Base-by-base conservation (phyloP, 768 basidiomycete genomes). In the Pulveroboletus sp. region DNA sequence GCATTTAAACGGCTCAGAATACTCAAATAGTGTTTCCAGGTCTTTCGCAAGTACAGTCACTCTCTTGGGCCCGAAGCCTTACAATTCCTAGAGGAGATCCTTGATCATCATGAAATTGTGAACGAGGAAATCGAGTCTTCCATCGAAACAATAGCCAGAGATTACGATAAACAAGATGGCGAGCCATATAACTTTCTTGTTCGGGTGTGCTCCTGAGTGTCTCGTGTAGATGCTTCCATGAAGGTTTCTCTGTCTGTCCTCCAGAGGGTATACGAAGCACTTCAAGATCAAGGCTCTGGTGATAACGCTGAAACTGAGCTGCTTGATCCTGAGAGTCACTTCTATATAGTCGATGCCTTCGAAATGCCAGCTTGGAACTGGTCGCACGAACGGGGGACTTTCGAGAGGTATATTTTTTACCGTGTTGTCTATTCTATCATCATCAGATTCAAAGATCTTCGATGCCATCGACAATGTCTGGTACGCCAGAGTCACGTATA, bases 281-380 rank as follows among this genome's bases (percentile, higher is more conserved):
- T 92, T 50, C 86, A 89, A 63, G 81, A 81, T 47, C 79, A 83
- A 60, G 82, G 79, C 14, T 67, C 71, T 27, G 66, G 73, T 8
- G 61, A 59, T 37, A 69, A 68, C 33, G 62, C 71, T 33, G 80
- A 82, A 56, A 79, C 79, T 36, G 85, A 88, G 39, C 65, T 78
- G 8, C 73, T 93, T 24, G 90, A 93, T 57, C 84, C 88, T 6
- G 85, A 91, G 30, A 83, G 77, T 37, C 89, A 96, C 64, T 69
- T 98, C 27, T 81, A 83, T 59, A 74, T 97, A 56, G 73, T 98
- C 28, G 83, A 95, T 65, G 86, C 95, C 9, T 95, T 93, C 60
- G 93, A 95, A 45, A 97, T 98, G 93, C 96, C 96, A 1, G 71
- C 83, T 11, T 93, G 93, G 85, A 79, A 86, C 59, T 99, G 91